Percentiles rank a stretch among this genome's conserved stretches.
These are phyloP conservation scores for Pyropia yezoensis DNA, from an alignment of 23 red algal genomes.

Conservation along the genomic window DNA sequence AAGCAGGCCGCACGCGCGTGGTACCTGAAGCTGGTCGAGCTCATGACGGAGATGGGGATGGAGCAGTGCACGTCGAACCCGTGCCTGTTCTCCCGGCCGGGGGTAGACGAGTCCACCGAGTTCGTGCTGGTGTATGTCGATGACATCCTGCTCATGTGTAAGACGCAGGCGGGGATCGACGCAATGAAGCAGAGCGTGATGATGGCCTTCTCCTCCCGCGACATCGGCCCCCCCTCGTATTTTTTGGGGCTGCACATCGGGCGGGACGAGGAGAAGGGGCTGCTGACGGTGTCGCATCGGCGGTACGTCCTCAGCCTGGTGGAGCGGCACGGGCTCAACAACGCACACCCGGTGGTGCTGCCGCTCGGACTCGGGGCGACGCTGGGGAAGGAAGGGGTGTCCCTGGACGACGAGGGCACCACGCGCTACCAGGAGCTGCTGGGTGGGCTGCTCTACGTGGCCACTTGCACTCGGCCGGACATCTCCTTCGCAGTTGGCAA, in stretches of 20 bases:
- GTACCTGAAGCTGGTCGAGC: not conserved
- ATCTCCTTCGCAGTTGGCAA: too few species aligned
- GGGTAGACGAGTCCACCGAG: not conserved
- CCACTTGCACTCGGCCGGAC: too few species aligned
- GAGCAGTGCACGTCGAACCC: not conserved
- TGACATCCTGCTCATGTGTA: constrained; percentile 3
- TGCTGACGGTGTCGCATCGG: too few species aligned
- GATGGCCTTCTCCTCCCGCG: too few species aligned
- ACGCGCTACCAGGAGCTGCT: too few species aligned
- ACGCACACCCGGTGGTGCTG: not conserved
- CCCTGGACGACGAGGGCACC: not conserved
- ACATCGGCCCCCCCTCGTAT: too few species aligned
- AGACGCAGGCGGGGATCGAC: not conserved
- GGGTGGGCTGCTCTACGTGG: too few species aligned
- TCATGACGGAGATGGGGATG: not conserved
- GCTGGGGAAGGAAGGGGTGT: not conserved
- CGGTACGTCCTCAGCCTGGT: not conserved
- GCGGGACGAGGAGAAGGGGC: too few species aligned
- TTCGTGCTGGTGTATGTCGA: constrained; percentile 18
- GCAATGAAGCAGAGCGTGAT: too few species aligned
- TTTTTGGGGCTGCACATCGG: too few species aligned
- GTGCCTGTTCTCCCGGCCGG: not conserved
- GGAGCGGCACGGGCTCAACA: not conserved
- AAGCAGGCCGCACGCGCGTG: constrained; percentile 21
- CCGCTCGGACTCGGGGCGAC: not conserved